These are phyloP conservation scores for Huntiella savannae DNA, from an alignment of 2,329 filamentous ascomycete genomes.

Conservation along the genomic window DNA sequence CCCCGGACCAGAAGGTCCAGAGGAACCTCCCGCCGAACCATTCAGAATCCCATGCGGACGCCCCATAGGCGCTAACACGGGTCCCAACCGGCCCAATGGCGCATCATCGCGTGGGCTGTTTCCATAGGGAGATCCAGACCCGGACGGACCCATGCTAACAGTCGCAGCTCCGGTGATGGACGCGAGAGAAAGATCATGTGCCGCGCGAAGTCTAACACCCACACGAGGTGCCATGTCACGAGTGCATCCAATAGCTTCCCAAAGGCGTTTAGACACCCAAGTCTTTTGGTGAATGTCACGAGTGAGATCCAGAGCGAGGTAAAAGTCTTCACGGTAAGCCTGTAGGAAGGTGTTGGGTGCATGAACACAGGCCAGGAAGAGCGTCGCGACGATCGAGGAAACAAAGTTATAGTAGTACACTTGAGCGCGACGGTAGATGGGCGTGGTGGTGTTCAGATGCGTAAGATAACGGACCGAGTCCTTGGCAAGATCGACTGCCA, in stretches of 20 bases:
- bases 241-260: constrained; percentile 51
- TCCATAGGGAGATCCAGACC: not conserved
- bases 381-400: constrained; percentile 51
- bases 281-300: constrained; percentile 53
- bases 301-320: constrained; percentile 56
- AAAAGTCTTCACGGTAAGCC: constrained; percentile 55
- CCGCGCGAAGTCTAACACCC: constrained; percentile 26
- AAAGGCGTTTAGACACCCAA: constrained; percentile 53
- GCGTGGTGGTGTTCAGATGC: constrained; percentile 50
- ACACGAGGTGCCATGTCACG: constrained; percentile 54
- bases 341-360: constrained; percentile 52
- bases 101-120: constrained; percentile 6
- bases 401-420: constrained; percentile 69
- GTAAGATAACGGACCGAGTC: constrained; percentile 56
- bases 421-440: constrained; percentile 53
- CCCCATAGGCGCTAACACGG: constrained; percentile 7
- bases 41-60: constrained; percentile 7
- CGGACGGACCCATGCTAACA: not conserved
- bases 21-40: constrained; percentile 1
- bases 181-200: constrained; percentile 12
- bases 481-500: constrained; percentile 54
- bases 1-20: constrained; percentile 11
- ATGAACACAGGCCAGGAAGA: constrained; percentile 61
- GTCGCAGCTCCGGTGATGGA: not conserved
- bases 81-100: constrained; percentile 1